Conservation (phyloP, 2,329 filamentous ascomycete species). For the Triangularia setosa region DNA sequence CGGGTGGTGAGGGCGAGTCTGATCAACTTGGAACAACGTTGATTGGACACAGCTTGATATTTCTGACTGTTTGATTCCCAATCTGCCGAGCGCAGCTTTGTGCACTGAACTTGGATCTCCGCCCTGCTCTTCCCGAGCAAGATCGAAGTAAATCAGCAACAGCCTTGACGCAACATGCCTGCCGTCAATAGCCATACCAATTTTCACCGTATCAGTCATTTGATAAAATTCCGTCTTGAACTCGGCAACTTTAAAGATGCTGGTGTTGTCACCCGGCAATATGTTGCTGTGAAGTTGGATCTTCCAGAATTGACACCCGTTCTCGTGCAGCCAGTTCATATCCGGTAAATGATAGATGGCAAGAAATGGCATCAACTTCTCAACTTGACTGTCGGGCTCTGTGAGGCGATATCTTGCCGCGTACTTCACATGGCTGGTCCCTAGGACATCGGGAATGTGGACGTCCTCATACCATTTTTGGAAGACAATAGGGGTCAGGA, state of each 20-base stretch:
- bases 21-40: not conserved
- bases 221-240: conserved; percentile 17
- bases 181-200: not conserved
- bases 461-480: conserved; percentile 19
- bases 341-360: conserved; percentile 18
- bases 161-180: not conserved
- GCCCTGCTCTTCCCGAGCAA: not conserved
- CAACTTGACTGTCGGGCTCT: not conserved
- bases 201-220: not conserved
- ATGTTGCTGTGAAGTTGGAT: conserved; percentile 15
- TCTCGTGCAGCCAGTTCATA: conserved; percentile 10
- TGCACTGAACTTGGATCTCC: not conserved
- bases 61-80: not conserved
- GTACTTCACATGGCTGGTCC: conserved; percentile 3
- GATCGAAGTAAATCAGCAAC: not conserved
- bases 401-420: conserved; percentile 9
- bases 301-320: conserved; percentile 8
- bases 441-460: conserved; percentile 20
- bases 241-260: conserved; percentile 16
- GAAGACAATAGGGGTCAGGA: conserved; percentile 10
- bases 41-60: not conserved
- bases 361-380: conserved; percentile 10
- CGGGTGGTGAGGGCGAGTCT: not conserved
- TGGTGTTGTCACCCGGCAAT: conserved; percentile 10
- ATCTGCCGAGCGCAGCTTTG: not conserved